Conservation (phyloP, 352 stramenopile species). For the Phytophthora ramorum region DNA sequence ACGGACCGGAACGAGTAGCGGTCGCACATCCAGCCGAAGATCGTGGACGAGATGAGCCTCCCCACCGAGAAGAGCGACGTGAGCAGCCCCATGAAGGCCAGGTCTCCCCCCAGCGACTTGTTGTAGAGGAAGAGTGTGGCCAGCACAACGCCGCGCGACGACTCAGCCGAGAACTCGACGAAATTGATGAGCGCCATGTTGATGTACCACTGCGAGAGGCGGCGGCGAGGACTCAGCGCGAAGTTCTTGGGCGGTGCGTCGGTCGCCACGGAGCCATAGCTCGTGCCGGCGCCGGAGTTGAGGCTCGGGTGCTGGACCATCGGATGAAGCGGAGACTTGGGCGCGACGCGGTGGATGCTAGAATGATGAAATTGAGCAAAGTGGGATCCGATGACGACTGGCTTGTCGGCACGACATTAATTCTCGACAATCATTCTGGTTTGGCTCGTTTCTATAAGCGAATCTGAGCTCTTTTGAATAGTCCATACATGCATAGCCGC, state of each 20-base stretch:
- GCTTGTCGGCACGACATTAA: no score
- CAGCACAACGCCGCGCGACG: slow-evolving; percentile 77
- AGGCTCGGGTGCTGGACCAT: slow-evolving; percentile 36
- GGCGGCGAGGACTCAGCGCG: slow-evolving; percentile 45
- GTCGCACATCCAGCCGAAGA: slow-evolving; percentile 89
- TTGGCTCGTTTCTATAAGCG: slow-evolving; percentile 24
- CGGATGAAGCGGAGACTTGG: slow-evolving; percentile 6
- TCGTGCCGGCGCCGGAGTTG: slow-evolving; percentile 19
- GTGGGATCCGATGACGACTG: slow-evolving; percentile 9
- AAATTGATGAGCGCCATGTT: slow-evolving; percentile 89
- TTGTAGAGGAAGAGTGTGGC: slow-evolving; percentile 87
- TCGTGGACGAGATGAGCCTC: slow-evolving; percentile 77
- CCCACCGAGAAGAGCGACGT: slow-evolving; percentile 87
- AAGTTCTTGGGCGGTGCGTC: slow-evolving; percentile 45
- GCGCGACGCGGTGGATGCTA: slow-evolving; percentile 6
- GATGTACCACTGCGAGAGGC: slow-evolving; percentile 69
- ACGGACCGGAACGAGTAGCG: slow-evolving; percentile 83
- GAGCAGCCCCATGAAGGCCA: slow-evolving; percentile 84
- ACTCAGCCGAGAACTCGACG: slow-evolving; percentile 84
- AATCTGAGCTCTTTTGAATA: slow-evolving; percentile 14
- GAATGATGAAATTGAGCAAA: slow-evolving; percentile 15
- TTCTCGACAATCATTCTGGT: slow-evolving; percentile 25
- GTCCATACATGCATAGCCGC: slow-evolving; percentile 25
- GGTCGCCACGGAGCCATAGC: slow-evolving; percentile 39
- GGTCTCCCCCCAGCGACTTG: slow-evolving; percentile 76